Evolutionary conservation across 2,329 filamentous ascomycete species (phyloP).

Genomic region (Phaeomoniella chlamydospora): DNA sequence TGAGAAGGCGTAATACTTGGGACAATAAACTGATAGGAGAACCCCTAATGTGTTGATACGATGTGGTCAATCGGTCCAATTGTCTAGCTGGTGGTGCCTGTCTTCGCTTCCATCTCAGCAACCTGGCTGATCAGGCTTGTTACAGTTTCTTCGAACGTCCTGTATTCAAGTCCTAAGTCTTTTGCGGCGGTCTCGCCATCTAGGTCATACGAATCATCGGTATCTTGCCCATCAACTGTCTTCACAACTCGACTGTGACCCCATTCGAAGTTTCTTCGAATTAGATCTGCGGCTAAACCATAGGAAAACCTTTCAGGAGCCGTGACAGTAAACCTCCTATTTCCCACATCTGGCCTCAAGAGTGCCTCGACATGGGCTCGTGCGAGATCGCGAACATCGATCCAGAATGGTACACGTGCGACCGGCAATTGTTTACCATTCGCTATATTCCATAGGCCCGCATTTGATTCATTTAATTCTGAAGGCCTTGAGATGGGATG

Average conservation of each 20-base stretch:
- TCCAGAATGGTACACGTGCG: conserved; percentile 23
- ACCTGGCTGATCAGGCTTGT: too few relatives aligned
- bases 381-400: conserved; percentile 31
- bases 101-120: too few relatives aligned
- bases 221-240: conserved; percentile 1
- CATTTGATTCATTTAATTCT: too few relatives aligned
- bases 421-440: too few relatives aligned
- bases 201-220: conserved; percentile 3
- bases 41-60: too few relatives aligned
- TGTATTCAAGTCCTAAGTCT: conserved; percentile 4
- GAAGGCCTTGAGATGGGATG: too few relatives aligned
- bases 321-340: conserved; percentile 25
- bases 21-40: too few relatives aligned
- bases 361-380: conserved; percentile 17
- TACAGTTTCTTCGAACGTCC: too few relatives aligned
- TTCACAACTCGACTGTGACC: conserved; percentile 2
- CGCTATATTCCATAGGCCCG: too few relatives aligned
- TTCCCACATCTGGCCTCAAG: conserved; percentile 19
- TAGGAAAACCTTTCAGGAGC: conserved; percentile 32
- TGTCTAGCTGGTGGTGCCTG: too few relatives aligned
- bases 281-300: conserved; percentile 26
- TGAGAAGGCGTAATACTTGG: too few relatives aligned
- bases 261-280: conserved; percentile 25
- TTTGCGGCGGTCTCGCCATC: conserved; percentile 4
- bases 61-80: too few relatives aligned